Conservation (phyloP, 106 monocot species). For the Dendrobium huoshanense region DNA sequence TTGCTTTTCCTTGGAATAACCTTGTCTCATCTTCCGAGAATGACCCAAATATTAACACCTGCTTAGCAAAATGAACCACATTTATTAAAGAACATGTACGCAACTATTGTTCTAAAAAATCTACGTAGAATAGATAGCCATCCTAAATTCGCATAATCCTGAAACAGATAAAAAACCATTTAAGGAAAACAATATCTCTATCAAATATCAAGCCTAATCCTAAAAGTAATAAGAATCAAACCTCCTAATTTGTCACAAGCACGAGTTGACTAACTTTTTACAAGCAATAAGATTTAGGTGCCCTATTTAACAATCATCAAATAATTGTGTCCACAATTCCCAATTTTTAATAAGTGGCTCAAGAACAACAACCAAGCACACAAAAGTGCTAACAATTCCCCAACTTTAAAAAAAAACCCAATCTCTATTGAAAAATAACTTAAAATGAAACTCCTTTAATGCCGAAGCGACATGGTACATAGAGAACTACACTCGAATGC, state of each 20-base stretch:
- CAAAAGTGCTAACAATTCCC: neutral
- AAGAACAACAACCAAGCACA: neutral
- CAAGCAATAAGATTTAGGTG: neutral
- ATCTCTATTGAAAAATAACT: neutral
- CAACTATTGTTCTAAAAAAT: neutral
- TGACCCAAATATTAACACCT: conserved; percentile 77
- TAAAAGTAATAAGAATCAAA: neutral
- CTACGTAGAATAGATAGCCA: neutral
- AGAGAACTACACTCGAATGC: neutral
- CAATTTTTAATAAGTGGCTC: too few relatives aligned
- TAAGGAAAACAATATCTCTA: neutral
- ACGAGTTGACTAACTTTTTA: neutral
- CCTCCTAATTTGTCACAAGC: neutral
- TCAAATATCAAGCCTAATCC: neutral
- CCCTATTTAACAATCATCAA: neutral
- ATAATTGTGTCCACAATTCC: neutral
- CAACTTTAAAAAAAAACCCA: neutral
- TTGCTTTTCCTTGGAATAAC: conserved; percentile 28
- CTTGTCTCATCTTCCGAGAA: conserved; percentile 75
- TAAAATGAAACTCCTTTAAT: too few relatives aligned
- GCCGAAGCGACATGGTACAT: too few relatives aligned
- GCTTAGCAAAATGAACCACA: conserved; percentile 14
- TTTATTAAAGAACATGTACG: neutral
- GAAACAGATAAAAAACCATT: neutral
- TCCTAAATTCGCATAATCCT: neutral